Evolutionary conservation across 2,329 filamentous ascomycete species (phyloP).

Genomic region (Penicillium capsulatum): DNA sequence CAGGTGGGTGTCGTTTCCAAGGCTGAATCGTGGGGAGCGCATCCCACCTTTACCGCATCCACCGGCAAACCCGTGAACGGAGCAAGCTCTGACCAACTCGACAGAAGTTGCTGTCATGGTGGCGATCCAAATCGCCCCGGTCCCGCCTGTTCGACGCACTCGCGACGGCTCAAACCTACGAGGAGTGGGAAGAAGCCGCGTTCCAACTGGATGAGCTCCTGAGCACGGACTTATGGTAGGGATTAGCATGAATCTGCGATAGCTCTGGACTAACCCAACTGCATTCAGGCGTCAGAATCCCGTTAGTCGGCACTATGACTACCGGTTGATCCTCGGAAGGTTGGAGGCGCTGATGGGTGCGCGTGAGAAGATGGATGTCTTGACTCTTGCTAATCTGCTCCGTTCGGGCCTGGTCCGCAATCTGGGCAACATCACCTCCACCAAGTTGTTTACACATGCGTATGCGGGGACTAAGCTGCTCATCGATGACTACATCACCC

Average conservation of each 20-base stretch:
- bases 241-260: background rate
- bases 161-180: slow-evolving; percentile 64
- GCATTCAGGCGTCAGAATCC: slow-evolving; percentile 73
- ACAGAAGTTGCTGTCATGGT: slow-evolving; percentile 67
- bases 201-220: slow-evolving; percentile 75
- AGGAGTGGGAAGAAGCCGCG: slow-evolving; percentile 84
- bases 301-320: slow-evolving; percentile 78
- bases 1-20: slow-evolving; percentile 41
- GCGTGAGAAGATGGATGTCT: slow-evolving; percentile 66
- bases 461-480: slow-evolving; percentile 85
- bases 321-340: slow-evolving; percentile 74
- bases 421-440: slow-evolving; percentile 81
- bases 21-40: slow-evolving; percentile 3
- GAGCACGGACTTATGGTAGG: slow-evolving; percentile 73
- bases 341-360: slow-evolving; percentile 66
- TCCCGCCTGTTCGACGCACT: slow-evolving; percentile 64
- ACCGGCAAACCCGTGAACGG: background rate
- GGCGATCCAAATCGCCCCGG: slow-evolving; percentile 59
- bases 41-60: too few species aligned
- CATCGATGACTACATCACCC: slow-evolving; percentile 85
- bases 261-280: background rate
- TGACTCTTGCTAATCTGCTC: slow-evolving; percentile 71
- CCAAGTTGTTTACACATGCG: slow-evolving; percentile 75
- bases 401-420: slow-evolving; percentile 75
- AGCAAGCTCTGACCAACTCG: slow-evolving; percentile 7